A percentile compares a stretch with the other conserved stretches of the same genome.
Conservation (phyloP, 768 basidiomycete genomes). For the Agrocybe praecox region DNA sequence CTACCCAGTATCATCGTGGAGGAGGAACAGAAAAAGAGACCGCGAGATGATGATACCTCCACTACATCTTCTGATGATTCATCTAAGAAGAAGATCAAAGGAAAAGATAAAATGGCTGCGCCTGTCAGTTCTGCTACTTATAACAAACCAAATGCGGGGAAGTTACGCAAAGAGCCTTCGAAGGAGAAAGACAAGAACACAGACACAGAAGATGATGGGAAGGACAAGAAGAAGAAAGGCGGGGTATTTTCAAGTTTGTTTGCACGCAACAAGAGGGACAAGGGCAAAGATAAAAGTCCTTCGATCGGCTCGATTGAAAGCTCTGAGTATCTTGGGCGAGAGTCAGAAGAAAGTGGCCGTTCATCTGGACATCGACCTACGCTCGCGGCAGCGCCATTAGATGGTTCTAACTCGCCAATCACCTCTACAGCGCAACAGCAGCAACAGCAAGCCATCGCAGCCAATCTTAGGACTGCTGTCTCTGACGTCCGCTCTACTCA, state of each 20-base stretch:
- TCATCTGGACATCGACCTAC: constrained; percentile 45
- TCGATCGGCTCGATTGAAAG: constrained; percentile 56
- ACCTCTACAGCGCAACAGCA: constrained; percentile 58
- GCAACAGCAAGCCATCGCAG: constrained; percentile 43
- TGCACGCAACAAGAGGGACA: constrained; percentile 72
- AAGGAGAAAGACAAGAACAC: constrained; percentile 18
- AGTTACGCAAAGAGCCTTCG: constrained; percentile 47
- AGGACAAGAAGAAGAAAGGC: constrained; percentile 67
- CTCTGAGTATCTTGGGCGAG: constrained; percentile 40
- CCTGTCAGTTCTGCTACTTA: constrained; percentile 45
- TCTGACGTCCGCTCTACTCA: constrained; percentile 11
- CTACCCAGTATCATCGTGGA: constrained; percentile 34
- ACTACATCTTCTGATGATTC: constrained; percentile 25
- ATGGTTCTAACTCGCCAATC: constrained; percentile 50
- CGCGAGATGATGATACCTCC: constrained; percentile 43
- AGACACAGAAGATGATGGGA: constrained; percentile 34
- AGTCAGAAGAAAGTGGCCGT: constrained; percentile 67
- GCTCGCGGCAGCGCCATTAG: constrained; percentile 19
- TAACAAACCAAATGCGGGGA: constrained; percentile 32
- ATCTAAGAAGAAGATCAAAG: constrained; percentile 48
- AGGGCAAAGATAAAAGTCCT: constrained; percentile 49
- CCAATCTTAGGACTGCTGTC: constrained; percentile 17
- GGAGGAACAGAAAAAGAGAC: constrained; percentile 46
- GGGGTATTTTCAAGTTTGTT: constrained; percentile 80
- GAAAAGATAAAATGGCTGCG: constrained; percentile 52